Evolutionary conservation across 805 yeast genomes (phyloP).

Genomic region (Naumovozyma baii): DNA sequence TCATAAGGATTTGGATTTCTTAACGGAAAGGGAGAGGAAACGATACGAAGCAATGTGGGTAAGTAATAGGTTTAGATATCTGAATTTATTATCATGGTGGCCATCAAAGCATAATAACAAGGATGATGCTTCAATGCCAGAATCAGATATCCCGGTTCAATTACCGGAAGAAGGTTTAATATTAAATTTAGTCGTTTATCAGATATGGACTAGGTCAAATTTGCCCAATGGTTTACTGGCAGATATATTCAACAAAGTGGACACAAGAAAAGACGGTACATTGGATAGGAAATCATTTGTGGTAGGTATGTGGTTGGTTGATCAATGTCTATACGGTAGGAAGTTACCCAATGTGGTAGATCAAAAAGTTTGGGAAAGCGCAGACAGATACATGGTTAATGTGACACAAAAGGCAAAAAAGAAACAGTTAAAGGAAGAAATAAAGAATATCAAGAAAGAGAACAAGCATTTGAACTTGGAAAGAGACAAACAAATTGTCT

Average conservation of each 20-base stretch:
- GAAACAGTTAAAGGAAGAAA: conserved; percentile 15
- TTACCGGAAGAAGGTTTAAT: conserved; percentile 26
- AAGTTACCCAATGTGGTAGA: conserved; percentile 67
- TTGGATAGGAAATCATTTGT: conserved; percentile 70
- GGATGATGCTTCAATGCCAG: background rate
- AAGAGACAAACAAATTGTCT: no score
- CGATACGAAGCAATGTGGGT: conserved; percentile 93
- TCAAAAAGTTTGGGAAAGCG: conserved; percentile 70
- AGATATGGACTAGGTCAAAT: conserved; percentile 71
- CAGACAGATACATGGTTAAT: conserved; percentile 26
- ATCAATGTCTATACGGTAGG: conserved; percentile 87
- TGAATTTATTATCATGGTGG: conserved; percentile 31
- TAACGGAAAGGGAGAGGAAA: conserved; percentile 58
- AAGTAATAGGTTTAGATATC: conserved; percentile 62
- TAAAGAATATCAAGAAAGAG: conserved; percentile 17
- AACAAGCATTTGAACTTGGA: no score
- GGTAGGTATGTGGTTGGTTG: conserved; percentile 94
- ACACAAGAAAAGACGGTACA: conserved; percentile 55
- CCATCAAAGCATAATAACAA: conserved; percentile 6
- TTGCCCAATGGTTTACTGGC: conserved; percentile 51
- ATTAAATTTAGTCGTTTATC: conserved; percentile 47
- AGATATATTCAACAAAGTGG: conserved; percentile 65
- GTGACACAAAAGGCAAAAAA: conserved; percentile 13
- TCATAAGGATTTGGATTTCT: conserved; percentile 47
- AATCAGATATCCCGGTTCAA: background rate